Conservation (phyloP, 2,329 filamentous ascomycete genomes). For the Arachnopeziza araneosa region DNA sequence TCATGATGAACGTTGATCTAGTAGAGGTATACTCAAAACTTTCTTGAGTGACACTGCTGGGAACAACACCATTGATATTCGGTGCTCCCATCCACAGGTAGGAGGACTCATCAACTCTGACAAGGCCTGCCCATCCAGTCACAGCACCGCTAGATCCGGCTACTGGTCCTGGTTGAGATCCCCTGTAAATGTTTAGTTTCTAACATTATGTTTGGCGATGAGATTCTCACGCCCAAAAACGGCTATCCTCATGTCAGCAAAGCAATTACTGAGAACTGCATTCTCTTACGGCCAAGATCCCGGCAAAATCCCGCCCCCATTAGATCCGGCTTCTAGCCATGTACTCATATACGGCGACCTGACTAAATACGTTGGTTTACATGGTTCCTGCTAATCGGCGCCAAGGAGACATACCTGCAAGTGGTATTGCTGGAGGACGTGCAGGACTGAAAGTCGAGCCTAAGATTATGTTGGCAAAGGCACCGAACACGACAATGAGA, state of each 20-base stretch:
- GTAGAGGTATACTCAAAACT: slow-evolving; percentile 67
- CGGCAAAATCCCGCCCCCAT: slow-evolving; percentile 59
- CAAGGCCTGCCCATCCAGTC: slow-evolving; percentile 64
- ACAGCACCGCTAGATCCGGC: slow-evolving; percentile 41
- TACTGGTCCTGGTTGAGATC: slow-evolving; percentile 22
- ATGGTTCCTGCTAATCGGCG: background rate
- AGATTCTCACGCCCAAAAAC: slow-evolving; percentile 26
- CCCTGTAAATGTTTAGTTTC: slow-evolving; percentile 9
- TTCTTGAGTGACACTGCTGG: slow-evolving; percentile 51
- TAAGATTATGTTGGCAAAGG: background rate
- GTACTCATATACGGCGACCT: slow-evolving; percentile 69
- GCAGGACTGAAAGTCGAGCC: slow-evolving; percentile 56
- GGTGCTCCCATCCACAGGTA: slow-evolving; percentile 66
- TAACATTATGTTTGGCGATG: background rate
- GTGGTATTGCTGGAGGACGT: slow-evolving; percentile 61
- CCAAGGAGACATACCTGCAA: slow-evolving; percentile 44
- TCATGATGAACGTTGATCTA: slow-evolving; percentile 63
- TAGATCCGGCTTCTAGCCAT: slow-evolving; percentile 61
- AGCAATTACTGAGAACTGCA: background rate
- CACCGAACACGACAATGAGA: background rate
- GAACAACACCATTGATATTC: slow-evolving; percentile 32
- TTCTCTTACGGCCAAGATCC: slow-evolving; percentile 36
- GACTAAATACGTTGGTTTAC: slow-evolving; percentile 31
- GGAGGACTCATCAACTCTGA: slow-evolving; percentile 58
- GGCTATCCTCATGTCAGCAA: slow-evolving; percentile 18